Conservation (phyloP, 2,329 filamentous ascomycete genomes). For the Pyrenophora graminea region DNA sequence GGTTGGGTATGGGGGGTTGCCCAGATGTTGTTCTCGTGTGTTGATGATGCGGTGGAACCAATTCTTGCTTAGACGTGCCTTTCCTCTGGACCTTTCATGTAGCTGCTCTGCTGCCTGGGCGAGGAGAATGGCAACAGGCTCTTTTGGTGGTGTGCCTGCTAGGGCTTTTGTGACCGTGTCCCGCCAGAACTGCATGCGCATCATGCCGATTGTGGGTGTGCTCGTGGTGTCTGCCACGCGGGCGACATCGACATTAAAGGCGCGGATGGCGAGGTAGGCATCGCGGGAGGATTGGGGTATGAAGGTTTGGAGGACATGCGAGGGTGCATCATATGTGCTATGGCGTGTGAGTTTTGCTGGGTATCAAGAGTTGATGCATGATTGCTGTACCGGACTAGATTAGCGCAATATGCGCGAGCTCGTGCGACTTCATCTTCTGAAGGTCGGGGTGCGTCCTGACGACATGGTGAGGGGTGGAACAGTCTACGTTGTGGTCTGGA, state of each 20-base stretch:
- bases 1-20: constrained; percentile 78
- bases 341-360: too few relatives aligned
- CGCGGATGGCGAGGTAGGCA: constrained; percentile 86
- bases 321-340: constrained; percentile 87
- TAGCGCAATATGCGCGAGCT: constrained; percentile 63
- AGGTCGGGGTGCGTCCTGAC: constrained; percentile 25
- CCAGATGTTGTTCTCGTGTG: constrained; percentile 80
- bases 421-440: constrained; percentile 57
- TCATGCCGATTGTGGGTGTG: constrained; percentile 79
- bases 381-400: constrained; percentile 57
- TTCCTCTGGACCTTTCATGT: constrained; percentile 51
- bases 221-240: constrained; percentile 88
- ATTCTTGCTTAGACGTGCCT: constrained; percentile 57
- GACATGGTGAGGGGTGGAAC: constrained; percentile 30
- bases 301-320: constrained; percentile 83
- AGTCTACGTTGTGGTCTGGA: constrained; percentile 16
- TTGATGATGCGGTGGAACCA: constrained; percentile 73
- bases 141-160: constrained; percentile 77
- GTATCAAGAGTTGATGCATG: constrained; percentile 25
- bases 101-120: constrained; percentile 70
- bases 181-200: constrained; percentile 95
- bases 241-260: constrained; percentile 90
- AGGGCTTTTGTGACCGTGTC: constrained; percentile 81
- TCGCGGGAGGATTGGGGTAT: constrained; percentile 74
- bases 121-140: constrained; percentile 86